Conservation (phyloP, 441 rosid genomes). For the Erysimum cheiri region DNA sequence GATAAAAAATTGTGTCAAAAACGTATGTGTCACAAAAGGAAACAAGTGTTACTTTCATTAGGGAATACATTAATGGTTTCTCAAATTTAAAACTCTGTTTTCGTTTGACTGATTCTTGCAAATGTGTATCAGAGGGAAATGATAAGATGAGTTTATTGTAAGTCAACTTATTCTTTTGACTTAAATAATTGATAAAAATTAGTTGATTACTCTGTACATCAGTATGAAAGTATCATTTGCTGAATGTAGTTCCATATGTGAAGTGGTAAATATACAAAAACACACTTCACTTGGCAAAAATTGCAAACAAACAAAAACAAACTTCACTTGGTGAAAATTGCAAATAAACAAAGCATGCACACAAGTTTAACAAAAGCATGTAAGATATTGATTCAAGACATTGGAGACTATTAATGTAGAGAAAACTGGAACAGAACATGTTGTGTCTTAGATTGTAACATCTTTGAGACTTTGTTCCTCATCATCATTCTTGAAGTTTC, state of each 20-base stretch:
- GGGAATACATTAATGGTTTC: too few relatives aligned
- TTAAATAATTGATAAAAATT: background rate
- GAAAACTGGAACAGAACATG: background rate
- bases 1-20: background rate
- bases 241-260: background rate
- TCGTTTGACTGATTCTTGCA: background rate
- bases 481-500: conserved; percentile 2
- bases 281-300: background rate
- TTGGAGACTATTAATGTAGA: background rate
- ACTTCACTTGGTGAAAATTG: background rate
- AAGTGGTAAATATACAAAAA: background rate
- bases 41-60: background rate
- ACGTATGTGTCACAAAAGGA: background rate
- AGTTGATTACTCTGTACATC: background rate
- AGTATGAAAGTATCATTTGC: background rate
- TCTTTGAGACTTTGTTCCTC: conserved; percentile 12
- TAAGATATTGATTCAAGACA: background rate
- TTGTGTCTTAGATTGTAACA: conserved; percentile 8
- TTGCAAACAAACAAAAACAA: background rate
- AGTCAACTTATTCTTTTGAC: background rate
- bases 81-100: too few relatives aligned
- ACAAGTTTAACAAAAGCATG: background rate
- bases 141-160: background rate
- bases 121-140: background rate
- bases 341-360: background rate